phyloP scores from a whole-genome alignment of 352 stramenopile genomes.

The Globisporangium acanthophoron region DNA sequence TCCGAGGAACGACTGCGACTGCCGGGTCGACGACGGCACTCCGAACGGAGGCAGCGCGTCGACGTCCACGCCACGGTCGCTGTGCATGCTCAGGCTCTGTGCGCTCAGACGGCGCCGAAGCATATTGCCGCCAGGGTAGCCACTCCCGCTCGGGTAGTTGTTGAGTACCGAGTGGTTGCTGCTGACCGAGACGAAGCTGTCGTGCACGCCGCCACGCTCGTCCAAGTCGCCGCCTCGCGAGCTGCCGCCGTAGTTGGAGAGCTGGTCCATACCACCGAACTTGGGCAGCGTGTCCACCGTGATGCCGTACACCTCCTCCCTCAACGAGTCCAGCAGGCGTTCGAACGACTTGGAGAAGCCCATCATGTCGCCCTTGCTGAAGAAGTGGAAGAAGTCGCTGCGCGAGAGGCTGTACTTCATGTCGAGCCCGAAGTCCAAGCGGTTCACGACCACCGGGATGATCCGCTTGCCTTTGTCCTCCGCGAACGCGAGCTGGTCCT shows the following conservation, averaged over 20 bases:
- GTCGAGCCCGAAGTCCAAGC: conserved; percentile 57
- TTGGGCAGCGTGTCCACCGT: conserved; percentile 24
- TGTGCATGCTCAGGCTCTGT: conserved; percentile 20
- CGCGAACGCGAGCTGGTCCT: conserved; percentile 75
- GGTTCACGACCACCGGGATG: conserved; percentile 64
- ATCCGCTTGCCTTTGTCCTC: conserved; percentile 85
- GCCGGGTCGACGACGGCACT: conserved; percentile 20
- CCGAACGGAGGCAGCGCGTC: conserved; percentile 25
- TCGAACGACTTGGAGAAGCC: conserved; percentile 61
- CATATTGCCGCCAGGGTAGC: not conserved
- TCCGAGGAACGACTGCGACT: conserved; percentile 43
- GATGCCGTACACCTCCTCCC: conserved; percentile 68
- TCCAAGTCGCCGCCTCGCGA: conserved; percentile 12
- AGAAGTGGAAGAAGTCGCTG: conserved; percentile 80
- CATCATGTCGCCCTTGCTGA: conserved; percentile 73
- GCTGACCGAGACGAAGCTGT: conserved; percentile 32
- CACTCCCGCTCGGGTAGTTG: conserved; percentile 11
- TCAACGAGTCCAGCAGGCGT: conserved; percentile 45
- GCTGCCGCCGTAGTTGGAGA: conserved; percentile 18
- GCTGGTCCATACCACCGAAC: conserved; percentile 18
- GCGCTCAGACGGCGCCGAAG: conserved; percentile 19
- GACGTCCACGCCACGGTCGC: conserved; percentile 20
- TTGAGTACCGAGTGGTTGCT: conserved; percentile 12
- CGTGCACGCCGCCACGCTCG: conserved; percentile 27
- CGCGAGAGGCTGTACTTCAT: conserved; percentile 78